A percentile compares a stretch with the other conserved stretches of the same genome.
phyloP scores from a whole-genome alignment of 495 filamentous ascomycete species.

The Penicillium macrosclerotiorum region DNA sequence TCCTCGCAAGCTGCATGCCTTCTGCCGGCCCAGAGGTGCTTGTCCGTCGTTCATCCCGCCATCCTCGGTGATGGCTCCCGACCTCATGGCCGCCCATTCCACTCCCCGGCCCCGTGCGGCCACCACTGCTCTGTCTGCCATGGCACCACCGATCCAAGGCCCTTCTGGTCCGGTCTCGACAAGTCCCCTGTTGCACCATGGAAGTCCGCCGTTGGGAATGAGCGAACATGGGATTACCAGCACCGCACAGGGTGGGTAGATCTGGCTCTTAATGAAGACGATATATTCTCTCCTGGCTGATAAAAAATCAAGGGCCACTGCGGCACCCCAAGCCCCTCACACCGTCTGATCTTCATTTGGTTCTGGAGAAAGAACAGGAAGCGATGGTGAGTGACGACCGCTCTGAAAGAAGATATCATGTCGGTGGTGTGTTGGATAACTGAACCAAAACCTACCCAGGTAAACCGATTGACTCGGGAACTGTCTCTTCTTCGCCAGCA shows the following conservation, averaged over 20 bases:
- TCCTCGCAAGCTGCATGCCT: constrained; percentile 7
- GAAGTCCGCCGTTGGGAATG: constrained; percentile 25
- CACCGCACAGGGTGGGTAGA: constrained; percentile 51
- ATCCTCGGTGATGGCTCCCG: constrained; percentile 50
- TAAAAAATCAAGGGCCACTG: constrained; percentile 55
- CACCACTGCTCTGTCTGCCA: constrained; percentile 51
- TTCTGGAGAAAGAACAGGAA: constrained; percentile 92
- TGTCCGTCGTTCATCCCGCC: neutral
- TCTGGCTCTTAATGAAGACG: neutral
- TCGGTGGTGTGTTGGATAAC: too few species aligned
- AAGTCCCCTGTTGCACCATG: constrained; percentile 30
- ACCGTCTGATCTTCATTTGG: constrained; percentile 78
- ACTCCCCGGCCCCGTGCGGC: constrained; percentile 50
- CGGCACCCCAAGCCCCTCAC: constrained; percentile 84
- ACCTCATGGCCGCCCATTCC: constrained; percentile 58
- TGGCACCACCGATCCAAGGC: constrained; percentile 36
- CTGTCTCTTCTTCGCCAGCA: constrained; percentile 76
- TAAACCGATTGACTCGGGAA: constrained; percentile 88
- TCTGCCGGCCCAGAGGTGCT: constrained; percentile 23
- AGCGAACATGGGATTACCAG: constrained; percentile 57
- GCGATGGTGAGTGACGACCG: constrained; percentile 64
- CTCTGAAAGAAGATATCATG: too few species aligned
- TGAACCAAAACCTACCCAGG: too few species aligned
- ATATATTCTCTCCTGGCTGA: neutral
- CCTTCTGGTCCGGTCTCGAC: constrained; percentile 22